Base-by-base conservation (phyloP, 768 basidiomycete species). In the Wakefieldia striispora region DNA sequence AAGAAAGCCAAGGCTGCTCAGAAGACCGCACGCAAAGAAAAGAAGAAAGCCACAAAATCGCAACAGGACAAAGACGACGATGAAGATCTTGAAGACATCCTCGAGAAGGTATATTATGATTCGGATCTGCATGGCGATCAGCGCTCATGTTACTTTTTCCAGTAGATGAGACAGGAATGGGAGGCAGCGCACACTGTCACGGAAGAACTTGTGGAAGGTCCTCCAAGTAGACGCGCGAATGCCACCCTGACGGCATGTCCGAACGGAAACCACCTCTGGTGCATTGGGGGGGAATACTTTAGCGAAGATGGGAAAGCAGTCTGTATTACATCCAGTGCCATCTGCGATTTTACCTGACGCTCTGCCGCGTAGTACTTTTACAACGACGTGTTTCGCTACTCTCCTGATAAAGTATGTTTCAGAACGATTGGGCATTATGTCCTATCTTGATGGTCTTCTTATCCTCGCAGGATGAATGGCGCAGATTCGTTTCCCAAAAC, bases 271-370 rank as follows among this genome's bases (percentile, higher is more conserved):
- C 79, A 91, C 64, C 72, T 94, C 0, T 95, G 87, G 88, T 86
- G 77, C 52, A 85, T 91, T 29, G 90, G 90, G 0, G 90, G 91
- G 6, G 91, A 93, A 62, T 91, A 84, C 65, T 95, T 93, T 63
- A 83, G 82, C 50, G 90, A 94, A 40, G 94, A 95, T 51, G 82
- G 82, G 11, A 88, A 82, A 63, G 86, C 90, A 14, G 86, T 90
- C 54, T 39, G 78, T 63, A 36, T 13, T 3, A 1, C 12, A 0
- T 37, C n/a, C 23, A 12, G 1, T n/a, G 0, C 20, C 6, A 10
- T 14, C 3, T 23, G 11, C 4, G 14, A 26, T 37, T 11, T 19
- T 10, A 26, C 6, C 42, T 50, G 4, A 55, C 34, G 11, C 2
- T n/a, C 16, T 5, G 21, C 2, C 19, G 10, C 19, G 4, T 43